Conservation (phyloP, 2,329 filamentous ascomycete genomes). For the Colletotrichum cordylinicola region DNA sequence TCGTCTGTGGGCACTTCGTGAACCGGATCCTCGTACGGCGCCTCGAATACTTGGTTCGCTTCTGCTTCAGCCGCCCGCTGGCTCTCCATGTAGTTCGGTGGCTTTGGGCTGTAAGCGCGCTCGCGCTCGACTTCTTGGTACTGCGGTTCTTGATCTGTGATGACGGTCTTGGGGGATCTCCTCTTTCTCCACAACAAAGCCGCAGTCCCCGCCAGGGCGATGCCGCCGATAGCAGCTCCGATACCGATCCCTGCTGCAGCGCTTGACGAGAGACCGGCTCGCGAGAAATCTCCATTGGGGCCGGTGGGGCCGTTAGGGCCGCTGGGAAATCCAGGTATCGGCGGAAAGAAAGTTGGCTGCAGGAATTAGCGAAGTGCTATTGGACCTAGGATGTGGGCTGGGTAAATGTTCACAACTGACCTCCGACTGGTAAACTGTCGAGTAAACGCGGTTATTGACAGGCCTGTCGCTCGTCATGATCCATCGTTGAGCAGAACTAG, state of each 20-base stretch:
- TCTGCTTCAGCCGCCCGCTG: neutral
- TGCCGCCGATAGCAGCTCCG: neutral
- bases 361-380: neutral
- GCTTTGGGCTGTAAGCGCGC: neutral
- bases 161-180: neutral
- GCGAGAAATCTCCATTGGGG: neutral
- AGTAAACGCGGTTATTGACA: neutral
- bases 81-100: neutral
- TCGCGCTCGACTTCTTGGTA: neutral
- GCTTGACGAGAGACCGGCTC: neutral
- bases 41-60: neutral
- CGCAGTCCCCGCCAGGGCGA: neutral
- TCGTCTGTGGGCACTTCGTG: neutral
- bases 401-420: neutral
- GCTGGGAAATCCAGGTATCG: neutral
- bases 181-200: neutral
- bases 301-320: neutral
- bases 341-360: neutral
- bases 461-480: neutral
- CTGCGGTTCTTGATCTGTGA: neutral
- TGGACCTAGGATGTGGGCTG: neutral
- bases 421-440: neutral
- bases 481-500: neutral
- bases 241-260: neutral
- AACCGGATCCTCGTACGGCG: neutral